These are phyloP conservation scores for Calonectria hawksworthii DNA, from an alignment of 2,329 filamentous ascomycete genomes.

Conservation along the genomic window DNA sequence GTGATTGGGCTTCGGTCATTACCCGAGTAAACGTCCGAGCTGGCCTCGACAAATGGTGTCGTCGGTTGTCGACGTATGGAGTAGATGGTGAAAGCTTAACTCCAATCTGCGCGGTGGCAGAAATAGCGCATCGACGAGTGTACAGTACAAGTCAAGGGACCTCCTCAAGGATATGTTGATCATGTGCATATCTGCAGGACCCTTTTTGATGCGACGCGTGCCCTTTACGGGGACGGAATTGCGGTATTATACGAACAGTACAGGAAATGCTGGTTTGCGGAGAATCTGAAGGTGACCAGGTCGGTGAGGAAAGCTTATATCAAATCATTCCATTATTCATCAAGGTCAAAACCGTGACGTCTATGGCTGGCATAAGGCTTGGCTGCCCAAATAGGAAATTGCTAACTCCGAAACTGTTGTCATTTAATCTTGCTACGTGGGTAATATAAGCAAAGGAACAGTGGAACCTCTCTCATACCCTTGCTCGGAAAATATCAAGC, in stretches of 20 bases:
- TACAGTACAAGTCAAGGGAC: neutral
- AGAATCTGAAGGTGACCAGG: neutral
- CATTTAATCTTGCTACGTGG: neutral
- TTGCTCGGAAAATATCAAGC: neutral
- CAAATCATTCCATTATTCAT: neutral
- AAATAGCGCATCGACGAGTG: neutral
- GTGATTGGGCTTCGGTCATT: constrained; percentile 12
- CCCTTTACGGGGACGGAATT: neutral
- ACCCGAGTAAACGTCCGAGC: neutral
- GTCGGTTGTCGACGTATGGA: neutral
- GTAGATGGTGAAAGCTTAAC: constrained; percentile 3
- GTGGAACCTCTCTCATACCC: neutral
- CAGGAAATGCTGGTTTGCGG: neutral
- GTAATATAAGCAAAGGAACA: neutral
- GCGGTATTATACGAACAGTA: constrained; percentile 1
- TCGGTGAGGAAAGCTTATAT: constrained; percentile 7
- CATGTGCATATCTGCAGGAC: neutral
- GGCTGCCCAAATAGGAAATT: neutral
- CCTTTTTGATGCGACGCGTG: neutral
- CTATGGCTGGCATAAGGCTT: neutral
- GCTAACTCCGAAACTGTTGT: neutral
- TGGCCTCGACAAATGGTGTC: neutral
- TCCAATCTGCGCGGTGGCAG: neutral
- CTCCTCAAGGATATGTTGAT: neutral
- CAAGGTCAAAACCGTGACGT: neutral